Conservation (phyloP, 2,329 filamentous ascomycete genomes). For the Fusarium globosum region DNA sequence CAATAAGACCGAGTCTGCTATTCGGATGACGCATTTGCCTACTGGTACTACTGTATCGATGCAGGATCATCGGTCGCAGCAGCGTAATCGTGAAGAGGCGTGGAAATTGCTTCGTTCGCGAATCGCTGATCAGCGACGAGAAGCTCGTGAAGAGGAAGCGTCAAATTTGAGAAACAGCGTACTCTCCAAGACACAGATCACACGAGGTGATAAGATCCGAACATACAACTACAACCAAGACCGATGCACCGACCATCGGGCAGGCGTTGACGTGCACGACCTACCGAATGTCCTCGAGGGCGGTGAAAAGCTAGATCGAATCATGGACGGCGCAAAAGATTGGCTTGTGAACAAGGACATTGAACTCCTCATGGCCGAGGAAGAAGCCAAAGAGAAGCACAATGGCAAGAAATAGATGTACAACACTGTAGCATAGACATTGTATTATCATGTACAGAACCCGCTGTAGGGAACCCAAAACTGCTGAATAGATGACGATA, state of each 20-base stretch:
- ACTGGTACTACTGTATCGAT: slow-evolving; percentile 89
- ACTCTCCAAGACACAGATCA: slow-evolving; percentile 82
- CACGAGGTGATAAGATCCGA: slow-evolving; percentile 90
- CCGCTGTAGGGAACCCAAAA: slow-evolving; percentile 17
- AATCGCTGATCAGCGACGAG: slow-evolving; percentile 81
- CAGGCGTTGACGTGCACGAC: slow-evolving; percentile 82
- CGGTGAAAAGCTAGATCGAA: slow-evolving; percentile 73
- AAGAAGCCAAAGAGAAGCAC: slow-evolving; percentile 55
- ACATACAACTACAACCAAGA: slow-evolving; percentile 86
- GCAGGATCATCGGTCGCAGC: slow-evolving; percentile 92
- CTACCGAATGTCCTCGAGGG: slow-evolving; percentile 84
- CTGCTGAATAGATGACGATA: slow-evolving; percentile 6
- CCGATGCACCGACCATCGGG: slow-evolving; percentile 89
- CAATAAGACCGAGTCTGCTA: slow-evolving; percentile 97
- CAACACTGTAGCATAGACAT: slow-evolving; percentile 14
- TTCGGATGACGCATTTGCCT: slow-evolving; percentile 90
- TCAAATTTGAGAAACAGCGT: slow-evolving; percentile 80
- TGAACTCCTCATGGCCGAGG: slow-evolving; percentile 74
- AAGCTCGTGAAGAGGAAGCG: slow-evolving; percentile 85
- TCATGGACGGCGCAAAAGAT: slow-evolving; percentile 81
- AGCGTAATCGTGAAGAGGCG: slow-evolving; percentile 86
- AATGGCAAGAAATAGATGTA: slow-evolving; percentile 17
- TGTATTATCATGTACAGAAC: slow-evolving; percentile 35
- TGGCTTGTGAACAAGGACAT: slow-evolving; percentile 84
- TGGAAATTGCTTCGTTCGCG: slow-evolving; percentile 87